Evolutionary conservation across 2,329 filamentous ascomycete genomes (phyloP).

Genomic region (Colletotrichum euphorbiae): DNA sequence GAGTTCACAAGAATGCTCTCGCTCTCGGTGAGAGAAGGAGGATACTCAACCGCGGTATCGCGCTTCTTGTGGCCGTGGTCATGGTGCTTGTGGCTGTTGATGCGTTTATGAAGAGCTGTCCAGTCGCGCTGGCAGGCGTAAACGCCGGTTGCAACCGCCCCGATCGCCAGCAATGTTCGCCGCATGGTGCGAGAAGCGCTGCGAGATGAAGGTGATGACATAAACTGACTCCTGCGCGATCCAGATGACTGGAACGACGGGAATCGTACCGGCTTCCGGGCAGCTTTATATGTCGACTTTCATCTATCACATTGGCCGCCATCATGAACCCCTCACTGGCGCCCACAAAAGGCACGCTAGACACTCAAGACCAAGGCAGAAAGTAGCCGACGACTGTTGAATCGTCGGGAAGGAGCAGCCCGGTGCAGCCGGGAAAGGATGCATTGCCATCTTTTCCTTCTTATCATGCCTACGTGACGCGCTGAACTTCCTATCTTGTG

Average conservation of each 20-base stretch:
- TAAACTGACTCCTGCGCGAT: too few species aligned
- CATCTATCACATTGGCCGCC: neutral
- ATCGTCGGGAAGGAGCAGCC: neutral
- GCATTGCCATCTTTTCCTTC: neutral
- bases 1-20: slow-evolving; percentile 31
- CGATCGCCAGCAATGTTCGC: neutral
- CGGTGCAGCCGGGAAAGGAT: neutral
- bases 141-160: neutral
- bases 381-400: neutral
- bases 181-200: neutral
- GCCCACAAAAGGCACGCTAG: neutral
- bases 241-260: neutral
- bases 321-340: slow-evolving; percentile 3
- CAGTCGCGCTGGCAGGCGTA: slow-evolving; percentile 32
- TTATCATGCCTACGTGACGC: slow-evolving; percentile 15
- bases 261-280: neutral
- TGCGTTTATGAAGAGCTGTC: slow-evolving; percentile 9
- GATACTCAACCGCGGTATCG: slow-evolving; percentile 17
- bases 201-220: neutral
- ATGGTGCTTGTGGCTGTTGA: slow-evolving; percentile 14
- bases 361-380: slow-evolving; percentile 5
- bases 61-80: slow-evolving; percentile 25
- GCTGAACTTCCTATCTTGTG: slow-evolving; percentile 26
- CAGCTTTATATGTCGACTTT: neutral
- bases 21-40: slow-evolving; percentile 5